Percentiles rank a stretch among this genome's conserved stretches.
Evolutionary conservation across 106 monocot genomes (phyloP).

Genomic region (Dendrobium chrysotoxum): DNA sequence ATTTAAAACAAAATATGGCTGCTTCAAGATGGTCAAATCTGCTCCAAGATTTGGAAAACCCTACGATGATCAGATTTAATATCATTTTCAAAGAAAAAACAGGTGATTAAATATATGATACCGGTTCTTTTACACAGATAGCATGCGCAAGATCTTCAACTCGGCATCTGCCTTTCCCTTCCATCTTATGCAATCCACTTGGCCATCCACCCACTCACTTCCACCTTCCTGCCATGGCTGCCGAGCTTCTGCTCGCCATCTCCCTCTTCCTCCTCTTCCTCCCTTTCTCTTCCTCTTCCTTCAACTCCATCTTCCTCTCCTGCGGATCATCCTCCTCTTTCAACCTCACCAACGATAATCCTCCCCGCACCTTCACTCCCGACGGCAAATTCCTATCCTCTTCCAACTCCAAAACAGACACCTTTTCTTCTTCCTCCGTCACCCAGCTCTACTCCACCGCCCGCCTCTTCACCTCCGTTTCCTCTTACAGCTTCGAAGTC

Average conservation of each 20-base stretch:
- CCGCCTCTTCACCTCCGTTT: slow-evolving; percentile 17
- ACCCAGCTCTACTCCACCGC: slow-evolving; percentile 34
- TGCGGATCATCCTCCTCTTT: slow-evolving; percentile 4
- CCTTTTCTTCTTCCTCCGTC: neutral
- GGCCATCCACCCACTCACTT: neutral
- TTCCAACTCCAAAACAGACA: slow-evolving; percentile 9
- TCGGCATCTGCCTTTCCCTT: neutral
- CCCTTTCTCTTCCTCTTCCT: neutral
- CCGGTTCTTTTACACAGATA: too few species aligned
- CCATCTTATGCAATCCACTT: neutral
- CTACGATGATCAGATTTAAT: too few species aligned
- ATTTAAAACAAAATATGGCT: too few species aligned
- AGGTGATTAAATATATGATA: too few species aligned
- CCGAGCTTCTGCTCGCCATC: neutral
- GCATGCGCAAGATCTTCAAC: neutral
- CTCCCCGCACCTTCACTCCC: slow-evolving; percentile 7
- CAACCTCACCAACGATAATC: neutral
- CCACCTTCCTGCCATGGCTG: neutral
- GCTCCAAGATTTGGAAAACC: too few species aligned
- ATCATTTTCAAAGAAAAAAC: too few species aligned
- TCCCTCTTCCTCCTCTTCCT: neutral
- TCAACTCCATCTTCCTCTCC: slow-evolving; percentile 1
- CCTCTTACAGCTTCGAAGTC: slow-evolving; percentile 27
- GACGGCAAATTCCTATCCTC: slow-evolving; percentile 9
- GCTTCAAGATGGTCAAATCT: too few species aligned